Conservation (phyloP, 371 early-diverging fungal species). For the Funneliformis caledonium region DNA sequence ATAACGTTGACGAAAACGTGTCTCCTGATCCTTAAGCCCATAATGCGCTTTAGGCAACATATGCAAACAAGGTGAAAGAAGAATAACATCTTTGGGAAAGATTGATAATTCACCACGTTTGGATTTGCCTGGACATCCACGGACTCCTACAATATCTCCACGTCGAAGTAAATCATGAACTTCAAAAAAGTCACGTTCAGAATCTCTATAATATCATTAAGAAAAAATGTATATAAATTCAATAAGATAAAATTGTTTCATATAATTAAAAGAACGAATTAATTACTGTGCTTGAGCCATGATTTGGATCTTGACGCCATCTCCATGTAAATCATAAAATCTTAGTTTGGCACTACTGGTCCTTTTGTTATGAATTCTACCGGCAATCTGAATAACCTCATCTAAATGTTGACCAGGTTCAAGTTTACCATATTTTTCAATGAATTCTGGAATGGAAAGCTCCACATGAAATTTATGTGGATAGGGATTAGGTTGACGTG, state of each 20-base stretch:
- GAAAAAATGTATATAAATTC: background rate
- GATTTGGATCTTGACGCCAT: constrained; percentile 94
- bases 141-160: constrained; percentile 99
- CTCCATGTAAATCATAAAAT: constrained; percentile 96
- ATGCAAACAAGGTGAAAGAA: constrained; percentile 91
- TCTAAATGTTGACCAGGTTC: constrained; percentile 76
- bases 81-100: constrained; percentile 80
- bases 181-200: constrained; percentile 79
- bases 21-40: constrained; percentile 61
- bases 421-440: constrained; percentile 78
- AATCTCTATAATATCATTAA: constrained; percentile 48
- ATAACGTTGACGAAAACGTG: constrained; percentile 91
- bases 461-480: constrained; percentile 98
- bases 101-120: constrained; percentile 95
- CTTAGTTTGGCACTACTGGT: constrained; percentile 86
- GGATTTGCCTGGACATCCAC: constrained; percentile 46
- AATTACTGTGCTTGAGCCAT: constrained; percentile 79
- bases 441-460: constrained; percentile 83
- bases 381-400: constrained; percentile 80
- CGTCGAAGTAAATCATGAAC: constrained; percentile 86
- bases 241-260: background rate
- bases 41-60: constrained; percentile 73
- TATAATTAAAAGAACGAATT: background rate
- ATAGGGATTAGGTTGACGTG: constrained; percentile 85
- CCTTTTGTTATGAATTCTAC: constrained; percentile 89